These are phyloP conservation scores for Hyaloscypha variabilis DNA, from an alignment of 495 filamentous ascomycete genomes.

Conservation along the genomic window DNA sequence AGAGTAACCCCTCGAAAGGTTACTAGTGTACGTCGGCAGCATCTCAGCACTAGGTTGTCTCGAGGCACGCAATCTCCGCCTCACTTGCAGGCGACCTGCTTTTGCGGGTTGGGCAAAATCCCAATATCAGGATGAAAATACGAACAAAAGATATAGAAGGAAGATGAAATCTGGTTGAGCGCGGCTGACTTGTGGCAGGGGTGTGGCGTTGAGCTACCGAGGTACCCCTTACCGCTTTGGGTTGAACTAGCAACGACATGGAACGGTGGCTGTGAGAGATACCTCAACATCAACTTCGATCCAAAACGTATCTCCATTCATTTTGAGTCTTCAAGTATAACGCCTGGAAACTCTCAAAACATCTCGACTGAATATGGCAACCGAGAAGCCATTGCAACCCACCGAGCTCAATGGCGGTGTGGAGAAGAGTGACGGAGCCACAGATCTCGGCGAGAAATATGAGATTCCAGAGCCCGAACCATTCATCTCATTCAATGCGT, in stretches of 20 bases:
- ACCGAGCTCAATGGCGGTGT: conserved; percentile 1
- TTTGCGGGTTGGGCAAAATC: neutral
- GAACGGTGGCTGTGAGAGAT: neutral
- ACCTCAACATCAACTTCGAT: neutral
- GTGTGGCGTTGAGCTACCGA: neutral
- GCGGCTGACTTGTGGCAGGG: neutral
- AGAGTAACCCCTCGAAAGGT: neutral
- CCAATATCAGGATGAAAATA: neutral
- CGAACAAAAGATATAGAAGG: neutral
- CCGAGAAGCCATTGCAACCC: neutral
- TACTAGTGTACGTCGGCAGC: no score
- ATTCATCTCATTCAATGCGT: conserved; percentile 53
- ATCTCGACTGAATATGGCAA: neutral
- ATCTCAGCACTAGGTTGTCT: neutral
- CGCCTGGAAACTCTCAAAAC: neutral
- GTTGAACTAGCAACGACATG: neutral
- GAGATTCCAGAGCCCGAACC: conserved; percentile 50
- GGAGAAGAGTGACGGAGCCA: conserved; percentile 10
- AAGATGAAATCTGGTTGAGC: neutral
- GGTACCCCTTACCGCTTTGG: neutral
- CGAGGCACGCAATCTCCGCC: neutral
- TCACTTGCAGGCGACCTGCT: neutral
- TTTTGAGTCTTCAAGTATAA: neutral
- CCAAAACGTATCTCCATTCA: neutral
- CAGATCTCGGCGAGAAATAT: conserved; percentile 44